These are phyloP conservation scores for Zygoascus bituminiphila DNA, from an alignment of 805 yeast species.

Conservation along the genomic window DNA sequence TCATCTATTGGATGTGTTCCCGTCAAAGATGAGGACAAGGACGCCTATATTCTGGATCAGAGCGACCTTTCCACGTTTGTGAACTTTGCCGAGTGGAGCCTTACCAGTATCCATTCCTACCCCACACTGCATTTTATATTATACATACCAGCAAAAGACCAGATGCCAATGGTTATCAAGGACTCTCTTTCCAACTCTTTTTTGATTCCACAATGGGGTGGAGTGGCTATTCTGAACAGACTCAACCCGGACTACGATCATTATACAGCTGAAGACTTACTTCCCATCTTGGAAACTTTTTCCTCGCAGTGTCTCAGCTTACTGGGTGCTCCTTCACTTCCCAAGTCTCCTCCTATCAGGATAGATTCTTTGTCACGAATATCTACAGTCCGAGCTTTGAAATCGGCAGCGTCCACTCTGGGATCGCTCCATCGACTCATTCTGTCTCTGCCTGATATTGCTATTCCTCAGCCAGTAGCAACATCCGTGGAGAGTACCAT, in stretches of 20 bases:
- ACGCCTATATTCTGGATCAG: slow-evolving; percentile 34
- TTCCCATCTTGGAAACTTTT: slow-evolving; percentile 57
- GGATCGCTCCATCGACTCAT: slow-evolving; percentile 65
- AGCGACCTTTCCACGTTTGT: slow-evolving; percentile 64
- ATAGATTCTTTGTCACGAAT: slow-evolving; percentile 59
- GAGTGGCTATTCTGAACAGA: slow-evolving; percentile 49
- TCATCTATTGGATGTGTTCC: slow-evolving; percentile 30
- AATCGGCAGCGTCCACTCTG: slow-evolving; percentile 58
- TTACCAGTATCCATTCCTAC: slow-evolving; percentile 45
- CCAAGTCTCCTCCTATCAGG: slow-evolving; percentile 53
- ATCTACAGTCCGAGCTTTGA: slow-evolving; percentile 49
- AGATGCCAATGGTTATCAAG: slow-evolving; percentile 43
- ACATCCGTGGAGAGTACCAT: slow-evolving; percentile 49
- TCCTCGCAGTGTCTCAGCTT: slow-evolving; percentile 66
- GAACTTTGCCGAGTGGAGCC: slow-evolving; percentile 80
- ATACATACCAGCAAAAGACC: slow-evolving; percentile 48
- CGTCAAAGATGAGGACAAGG: slow-evolving; percentile 13
- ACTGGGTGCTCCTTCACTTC: slow-evolving; percentile 56
- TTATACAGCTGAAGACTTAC: slow-evolving; percentile 36
- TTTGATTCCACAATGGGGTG: slow-evolving; percentile 87
- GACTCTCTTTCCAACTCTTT: slow-evolving; percentile 47
- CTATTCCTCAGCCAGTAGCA: slow-evolving; percentile 70
- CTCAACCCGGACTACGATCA: slow-evolving; percentile 16
- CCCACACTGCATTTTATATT: slow-evolving; percentile 67
- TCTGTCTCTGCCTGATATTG: slow-evolving; percentile 62